Conservation (phyloP, 345 rosid genomes). For the Tarenaya hassleriana region DNA sequence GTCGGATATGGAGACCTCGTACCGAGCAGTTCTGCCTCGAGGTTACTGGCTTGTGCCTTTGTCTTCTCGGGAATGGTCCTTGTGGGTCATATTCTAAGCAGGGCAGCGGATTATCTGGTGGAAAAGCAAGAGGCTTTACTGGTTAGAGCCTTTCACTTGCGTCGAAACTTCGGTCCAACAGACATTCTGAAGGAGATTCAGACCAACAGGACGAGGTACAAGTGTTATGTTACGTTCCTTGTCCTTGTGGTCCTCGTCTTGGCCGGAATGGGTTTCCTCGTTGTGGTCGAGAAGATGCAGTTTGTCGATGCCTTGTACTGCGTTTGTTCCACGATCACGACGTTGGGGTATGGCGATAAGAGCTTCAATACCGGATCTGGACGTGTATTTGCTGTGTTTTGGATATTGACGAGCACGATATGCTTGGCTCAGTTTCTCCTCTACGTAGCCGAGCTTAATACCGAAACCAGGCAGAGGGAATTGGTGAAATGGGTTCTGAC, state of each 20-base stretch:
- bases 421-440: constrained; percentile 65
- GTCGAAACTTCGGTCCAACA: constrained; percentile 33
- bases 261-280: constrained; percentile 44
- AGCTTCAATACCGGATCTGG: constrained; percentile 57
- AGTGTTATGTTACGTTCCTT: constrained; percentile 37
- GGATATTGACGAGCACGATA: constrained; percentile 58
- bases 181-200: constrained; percentile 53
- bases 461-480: constrained; percentile 54
- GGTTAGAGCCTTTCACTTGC: constrained; percentile 48
- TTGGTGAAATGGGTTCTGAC: constrained; percentile 68
- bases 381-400: constrained; percentile 60
- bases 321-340: constrained; percentile 73
- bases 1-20: constrained; percentile 97
- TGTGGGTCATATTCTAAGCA: constrained; percentile 49
- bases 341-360: constrained; percentile 78
- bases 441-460: constrained; percentile 53
- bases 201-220: constrained; percentile 44
- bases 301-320: constrained; percentile 64
- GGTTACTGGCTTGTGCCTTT: constrained; percentile 66
- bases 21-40: constrained; percentile 43
- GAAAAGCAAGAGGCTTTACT: constrained; percentile 83
- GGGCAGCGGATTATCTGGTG: constrained; percentile 72
- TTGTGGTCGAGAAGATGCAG: constrained; percentile 37
- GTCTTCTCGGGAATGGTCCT: constrained; percentile 81
- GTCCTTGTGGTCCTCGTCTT: constrained; percentile 39